Percentiles rank a stretch among this genome's conserved stretches.
These are phyloP conservation scores for Colletotrichum echinochloae DNA, from an alignment of 2,329 filamentous ascomycete genomes.

Conservation along the genomic window DNA sequence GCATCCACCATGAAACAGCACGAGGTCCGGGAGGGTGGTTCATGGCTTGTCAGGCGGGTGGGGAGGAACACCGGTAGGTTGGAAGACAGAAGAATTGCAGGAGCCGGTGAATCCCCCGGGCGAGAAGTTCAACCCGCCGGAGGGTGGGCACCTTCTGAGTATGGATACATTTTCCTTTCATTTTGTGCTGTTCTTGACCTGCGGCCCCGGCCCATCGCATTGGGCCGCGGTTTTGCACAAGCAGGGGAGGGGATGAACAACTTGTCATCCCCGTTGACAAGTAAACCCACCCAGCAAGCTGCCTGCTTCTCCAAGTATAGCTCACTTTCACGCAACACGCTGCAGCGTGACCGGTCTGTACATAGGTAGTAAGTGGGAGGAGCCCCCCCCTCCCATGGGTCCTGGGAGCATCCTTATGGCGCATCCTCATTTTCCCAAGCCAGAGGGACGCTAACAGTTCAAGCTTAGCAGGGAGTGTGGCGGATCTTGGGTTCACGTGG, in stretches of 20 bases:
- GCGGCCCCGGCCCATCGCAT: conserved; percentile 7
- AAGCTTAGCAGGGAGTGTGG: conserved; percentile 27
- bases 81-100: not conserved
- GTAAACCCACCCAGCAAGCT: not conserved
- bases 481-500: conserved; percentile 21
- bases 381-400: no score
- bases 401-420: not conserved
- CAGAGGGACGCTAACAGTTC: conserved; percentile 35
- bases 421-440: conserved; percentile 4
- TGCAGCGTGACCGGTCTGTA: not conserved
- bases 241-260: no score
- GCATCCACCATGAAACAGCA: conserved; percentile 20
- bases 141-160: conserved; percentile 31
- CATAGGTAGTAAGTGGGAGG: not conserved
- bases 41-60: no score
- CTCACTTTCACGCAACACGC: not conserved
- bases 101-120: conserved; percentile 6
- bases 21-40: no score
- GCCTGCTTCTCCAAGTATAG: not conserved
- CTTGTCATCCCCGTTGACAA: no score
- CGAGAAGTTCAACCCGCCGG: conserved; percentile 23
- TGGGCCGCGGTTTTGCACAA: conserved; percentile 12
- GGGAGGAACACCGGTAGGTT: not conserved
- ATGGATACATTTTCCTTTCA: conserved; percentile 20
- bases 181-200: conserved; percentile 7